A percentile compares a stretch with the other conserved stretches of the same genome.
phyloP scores from a whole-genome alignment of 2,329 filamentous ascomycete genomes.

The Rhexocercosporidium sp. region DNA sequence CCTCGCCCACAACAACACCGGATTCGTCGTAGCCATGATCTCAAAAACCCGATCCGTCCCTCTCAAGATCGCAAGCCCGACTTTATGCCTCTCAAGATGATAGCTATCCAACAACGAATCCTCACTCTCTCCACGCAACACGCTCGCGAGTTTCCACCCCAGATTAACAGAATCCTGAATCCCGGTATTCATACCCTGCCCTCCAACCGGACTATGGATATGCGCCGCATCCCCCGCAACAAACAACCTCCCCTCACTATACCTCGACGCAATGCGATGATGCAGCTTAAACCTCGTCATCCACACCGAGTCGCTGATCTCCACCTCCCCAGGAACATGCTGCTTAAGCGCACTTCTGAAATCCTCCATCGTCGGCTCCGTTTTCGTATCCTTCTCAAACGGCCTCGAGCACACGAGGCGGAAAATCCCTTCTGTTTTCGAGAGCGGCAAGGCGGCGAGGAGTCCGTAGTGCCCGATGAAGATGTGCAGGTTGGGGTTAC shows the following conservation, averaged over 20 bases:
- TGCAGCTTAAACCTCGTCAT: slow-evolving; percentile 53
- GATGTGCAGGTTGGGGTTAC: slow-evolving; percentile 27
- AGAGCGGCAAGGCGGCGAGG: slow-evolving; percentile 46
- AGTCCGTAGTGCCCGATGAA: slow-evolving; percentile 45
- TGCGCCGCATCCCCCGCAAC: slow-evolving; percentile 47
- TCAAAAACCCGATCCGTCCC: slow-evolving; percentile 50
- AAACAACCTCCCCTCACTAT: slow-evolving; percentile 48
- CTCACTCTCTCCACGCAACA: slow-evolving; percentile 44
- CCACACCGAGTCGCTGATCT: slow-evolving; percentile 44
- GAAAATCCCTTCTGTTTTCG: slow-evolving; percentile 32
- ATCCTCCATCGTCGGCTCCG: slow-evolving; percentile 40
- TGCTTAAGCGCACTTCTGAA: slow-evolving; percentile 42
- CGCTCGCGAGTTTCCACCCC: slow-evolving; percentile 44
- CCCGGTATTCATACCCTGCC: slow-evolving; percentile 47
- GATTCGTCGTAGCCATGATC: slow-evolving; percentile 45
- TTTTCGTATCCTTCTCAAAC: slow-evolving; percentile 17
- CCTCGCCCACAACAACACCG: slow-evolving; percentile 45
- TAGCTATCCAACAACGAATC: slow-evolving; percentile 53
- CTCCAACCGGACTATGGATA: slow-evolving; percentile 44
- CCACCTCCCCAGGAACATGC: slow-evolving; percentile 37
- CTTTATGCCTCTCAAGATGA: slow-evolving; percentile 52
- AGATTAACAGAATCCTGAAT: slow-evolving; percentile 45
- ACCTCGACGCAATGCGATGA: slow-evolving; percentile 48
- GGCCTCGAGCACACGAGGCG: slow-evolving; percentile 39
- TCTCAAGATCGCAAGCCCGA: slow-evolving; percentile 50